Percentiles rank a stretch among this genome's conserved stretches.
Evolutionary conservation across 1,284 basidiomycete genomes (phyloP).

Genomic region (Malassezia sympodialis): DNA sequence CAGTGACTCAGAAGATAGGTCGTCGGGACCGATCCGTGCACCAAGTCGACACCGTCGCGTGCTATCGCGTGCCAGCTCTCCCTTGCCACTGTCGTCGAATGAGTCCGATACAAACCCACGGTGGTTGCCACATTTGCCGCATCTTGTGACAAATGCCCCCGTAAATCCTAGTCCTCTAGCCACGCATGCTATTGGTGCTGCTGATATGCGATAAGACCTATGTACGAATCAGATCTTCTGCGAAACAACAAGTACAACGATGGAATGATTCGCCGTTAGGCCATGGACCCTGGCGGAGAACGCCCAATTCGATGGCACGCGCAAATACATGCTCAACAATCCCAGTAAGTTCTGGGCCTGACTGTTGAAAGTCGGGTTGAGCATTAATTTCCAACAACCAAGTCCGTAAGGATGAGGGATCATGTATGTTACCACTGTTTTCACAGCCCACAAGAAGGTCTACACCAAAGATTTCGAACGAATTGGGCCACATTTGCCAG

Average conservation of each 20-base stretch:
- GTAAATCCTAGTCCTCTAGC: conserved; percentile 13
- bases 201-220: not conserved
- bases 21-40: not conserved
- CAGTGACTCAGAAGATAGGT: conserved; percentile 7
- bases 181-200: conserved; percentile 3
- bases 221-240: conserved; percentile 18
- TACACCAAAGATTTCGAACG: conserved; percentile 87
- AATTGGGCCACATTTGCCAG: conserved; percentile 77
- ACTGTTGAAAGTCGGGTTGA: conserved; percentile 89
- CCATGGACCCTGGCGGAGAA: conserved; percentile 18
- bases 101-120: not conserved
- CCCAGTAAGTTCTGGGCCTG: conserved; percentile 69
- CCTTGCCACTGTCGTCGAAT: not conserved
- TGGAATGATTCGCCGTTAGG: conserved; percentile 25
- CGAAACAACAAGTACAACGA: conserved; percentile 31
- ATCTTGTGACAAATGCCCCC: conserved; percentile 1
- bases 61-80: conserved; percentile 8
- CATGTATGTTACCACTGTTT: not conserved
- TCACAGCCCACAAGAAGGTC: conserved; percentile 68
- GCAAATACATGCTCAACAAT: conserved; percentile 69
- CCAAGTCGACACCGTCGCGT: conserved; percentile 1
- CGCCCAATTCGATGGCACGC: conserved; percentile 29
- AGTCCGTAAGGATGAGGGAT: conserved; percentile 53
- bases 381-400: conserved; percentile 84
- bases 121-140: not conserved